phyloP scores from a whole-genome alignment of 2,329 filamentous ascomycete genomes.

The Blastomyces gilchristii region DNA sequence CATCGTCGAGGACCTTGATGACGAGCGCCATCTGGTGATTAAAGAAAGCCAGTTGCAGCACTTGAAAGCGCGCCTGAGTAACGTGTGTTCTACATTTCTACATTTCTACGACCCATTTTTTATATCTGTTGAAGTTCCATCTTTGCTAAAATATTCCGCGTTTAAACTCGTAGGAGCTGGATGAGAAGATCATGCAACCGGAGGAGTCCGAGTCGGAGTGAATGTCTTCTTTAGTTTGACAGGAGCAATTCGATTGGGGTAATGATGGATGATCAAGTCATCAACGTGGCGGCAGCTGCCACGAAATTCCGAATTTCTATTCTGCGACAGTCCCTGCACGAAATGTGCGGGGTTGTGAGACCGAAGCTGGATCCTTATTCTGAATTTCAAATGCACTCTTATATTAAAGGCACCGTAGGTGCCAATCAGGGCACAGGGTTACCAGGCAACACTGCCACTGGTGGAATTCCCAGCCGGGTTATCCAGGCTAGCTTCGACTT shows the following conservation, averaged over 20 bases:
- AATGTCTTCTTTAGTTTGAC: neutral
- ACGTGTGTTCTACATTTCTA: constrained; percentile 22
- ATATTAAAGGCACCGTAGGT: neutral
- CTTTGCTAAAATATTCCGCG: neutral
- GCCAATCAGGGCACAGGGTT: neutral
- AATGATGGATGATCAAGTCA: neutral
- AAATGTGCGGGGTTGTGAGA: neutral
- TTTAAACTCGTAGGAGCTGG: constrained; percentile 31
- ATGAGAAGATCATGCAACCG: constrained; percentile 39
- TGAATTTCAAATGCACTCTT: neutral
- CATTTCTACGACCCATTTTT: neutral
- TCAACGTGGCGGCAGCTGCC: no score
- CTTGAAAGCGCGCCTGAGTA: constrained; percentile 33
- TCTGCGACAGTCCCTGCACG: neutral
- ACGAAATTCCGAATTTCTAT: neutral
- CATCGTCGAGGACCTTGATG: constrained; percentile 40
- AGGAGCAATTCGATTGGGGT: neutral
- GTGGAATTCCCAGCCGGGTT: neutral
- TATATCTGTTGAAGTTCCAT: neutral
- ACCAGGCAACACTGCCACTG: neutral
- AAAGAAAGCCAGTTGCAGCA: constrained; percentile 38
- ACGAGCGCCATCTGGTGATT: constrained; percentile 37
- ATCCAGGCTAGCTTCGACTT: neutral
- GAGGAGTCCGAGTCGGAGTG: constrained; percentile 38
- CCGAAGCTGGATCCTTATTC: neutral